Evolutionary conservation across 306 rosid genomes (phyloP), one percentile per base, ranked within the genome.

Genomic region (Prunus persica): DNA sequence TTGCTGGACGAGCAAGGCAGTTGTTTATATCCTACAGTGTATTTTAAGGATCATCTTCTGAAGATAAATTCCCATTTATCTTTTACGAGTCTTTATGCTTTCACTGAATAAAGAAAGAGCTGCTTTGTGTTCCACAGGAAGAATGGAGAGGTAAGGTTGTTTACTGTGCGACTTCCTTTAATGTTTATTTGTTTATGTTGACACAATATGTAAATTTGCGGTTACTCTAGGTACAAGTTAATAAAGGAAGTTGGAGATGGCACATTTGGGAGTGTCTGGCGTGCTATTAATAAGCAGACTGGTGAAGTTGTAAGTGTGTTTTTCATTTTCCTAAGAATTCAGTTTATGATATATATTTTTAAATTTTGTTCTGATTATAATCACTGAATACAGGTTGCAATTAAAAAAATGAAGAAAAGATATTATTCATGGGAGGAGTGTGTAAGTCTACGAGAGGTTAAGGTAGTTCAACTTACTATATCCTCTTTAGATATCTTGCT

Each of bases 161-260:
- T 65, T 79, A 47, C 71, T 60, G 11, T 6, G 2, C 24, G 50
- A 22, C 15, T 82, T 81, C 22, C 66, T 66, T 62, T 62, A 38
- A 20, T 20, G 32, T 45, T 58, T 68, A 41, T 74, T 28, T 32
- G 45, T 56, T 74, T 49, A 38, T 43, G 11, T 38, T 43, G 41
- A 28, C 27, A 63, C 45, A 41, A 77, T 16, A 24, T 1, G n/a
- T 27, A 47, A 15, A 2, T 54, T 57, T 20, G 54, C 78, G 62
- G 50, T 41, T 24, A 64, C 63, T 41, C 18, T 65, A 95, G 98
- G 90, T 96, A 91, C 87, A 89, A 81, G 82, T 81, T 96, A 87
- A 96, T 92, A 79, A 96, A 96, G 89, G 99, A 96, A 87, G 99
- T 96, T 62, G 99, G 99, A 83, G 91, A 96, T 85, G 99, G 99